These are phyloP conservation scores for Aspergillus indologenus DNA, from an alignment of 495 filamentous ascomycete species.

Conservation along the genomic window DNA sequence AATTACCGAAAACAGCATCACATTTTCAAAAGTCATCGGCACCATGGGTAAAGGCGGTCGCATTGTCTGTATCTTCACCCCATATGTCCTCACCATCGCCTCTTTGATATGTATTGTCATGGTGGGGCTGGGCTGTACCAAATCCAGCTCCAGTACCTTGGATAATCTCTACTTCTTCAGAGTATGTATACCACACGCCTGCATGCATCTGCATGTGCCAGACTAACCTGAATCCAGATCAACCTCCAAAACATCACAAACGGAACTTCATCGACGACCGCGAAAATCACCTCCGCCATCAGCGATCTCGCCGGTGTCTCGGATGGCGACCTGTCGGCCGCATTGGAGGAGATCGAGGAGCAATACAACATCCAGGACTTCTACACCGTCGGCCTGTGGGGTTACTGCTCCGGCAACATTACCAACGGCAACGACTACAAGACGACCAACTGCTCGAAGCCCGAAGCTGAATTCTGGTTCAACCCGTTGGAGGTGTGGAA, in stretches of 20 bases:
- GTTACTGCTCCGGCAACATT: conserved; percentile 74
- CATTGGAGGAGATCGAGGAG: conserved; percentile 33
- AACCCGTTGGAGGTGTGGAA: conserved; percentile 62
- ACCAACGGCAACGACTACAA: conserved; percentile 36
- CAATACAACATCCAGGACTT: conserved; percentile 65
- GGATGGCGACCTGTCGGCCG: conserved; percentile 28
- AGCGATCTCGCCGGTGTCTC: conserved; percentile 28
- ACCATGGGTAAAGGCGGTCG: conserved; percentile 72
- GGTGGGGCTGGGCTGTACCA: conserved; percentile 68
- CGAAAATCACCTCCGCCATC: conserved; percentile 24
- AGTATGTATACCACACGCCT: conserved; percentile 38
- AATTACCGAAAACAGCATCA: not conserved
- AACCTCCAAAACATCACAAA: conserved; percentile 42
- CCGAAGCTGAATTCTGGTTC: conserved; percentile 71
- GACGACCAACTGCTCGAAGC: conserved; percentile 52
- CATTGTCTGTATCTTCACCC: conserved; percentile 75
- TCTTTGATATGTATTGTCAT: conserved; percentile 70
- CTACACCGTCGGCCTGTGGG: conserved; percentile 82
- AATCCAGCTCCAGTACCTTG: conserved; percentile 50
- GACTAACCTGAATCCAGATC: conserved; percentile 28
- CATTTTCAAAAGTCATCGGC: conserved; percentile 7
- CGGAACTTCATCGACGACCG: conserved; percentile 26
- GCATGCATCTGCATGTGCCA: not conserved
- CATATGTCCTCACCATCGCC: conserved; percentile 70
- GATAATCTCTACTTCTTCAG: conserved; percentile 69